phyloP scores from a whole-genome alignment of 345 rosid genomes.

The Dipteronia sinensis region DNA sequence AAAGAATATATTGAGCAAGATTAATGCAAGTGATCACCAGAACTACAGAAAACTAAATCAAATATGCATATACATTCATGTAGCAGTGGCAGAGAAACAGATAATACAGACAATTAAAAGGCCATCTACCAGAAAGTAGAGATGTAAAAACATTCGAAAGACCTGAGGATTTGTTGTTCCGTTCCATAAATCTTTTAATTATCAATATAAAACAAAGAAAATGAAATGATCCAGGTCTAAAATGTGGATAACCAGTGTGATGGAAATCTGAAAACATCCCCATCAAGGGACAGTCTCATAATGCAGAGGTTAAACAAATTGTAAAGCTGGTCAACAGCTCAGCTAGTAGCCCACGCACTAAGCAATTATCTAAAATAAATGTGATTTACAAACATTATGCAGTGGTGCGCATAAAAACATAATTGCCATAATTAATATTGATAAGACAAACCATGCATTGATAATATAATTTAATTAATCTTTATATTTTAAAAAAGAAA shows the following conservation, averaged over 20 bases:
- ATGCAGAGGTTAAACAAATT: neutral
- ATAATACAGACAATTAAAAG: neutral
- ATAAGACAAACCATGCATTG: neutral
- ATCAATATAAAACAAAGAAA: slow-evolving; percentile 11
- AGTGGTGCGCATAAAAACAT: neutral
- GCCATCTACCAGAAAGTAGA: slow-evolving; percentile 7
- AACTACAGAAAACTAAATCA: neutral
- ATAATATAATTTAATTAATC: neutral
- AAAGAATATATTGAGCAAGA: neutral
- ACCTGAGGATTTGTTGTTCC: neutral
- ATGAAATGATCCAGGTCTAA: neutral
- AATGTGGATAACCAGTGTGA: neutral
- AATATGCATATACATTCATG: neutral
- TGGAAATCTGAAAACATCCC: neutral
- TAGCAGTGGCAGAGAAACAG: neutral
- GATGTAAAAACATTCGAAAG: neutral
- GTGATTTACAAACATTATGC: neutral
- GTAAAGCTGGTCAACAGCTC: neutral
- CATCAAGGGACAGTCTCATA: neutral
- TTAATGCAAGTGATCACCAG: neutral
- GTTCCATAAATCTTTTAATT: no score
- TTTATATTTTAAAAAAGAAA: neutral
- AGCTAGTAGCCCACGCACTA: neutral
- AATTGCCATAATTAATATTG: neutral
- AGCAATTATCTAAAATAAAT: neutral